These are phyloP conservation scores for Coniochaeta sp. DNA, from an alignment of 2,329 filamentous ascomycete species.

Conservation along the genomic window DNA sequence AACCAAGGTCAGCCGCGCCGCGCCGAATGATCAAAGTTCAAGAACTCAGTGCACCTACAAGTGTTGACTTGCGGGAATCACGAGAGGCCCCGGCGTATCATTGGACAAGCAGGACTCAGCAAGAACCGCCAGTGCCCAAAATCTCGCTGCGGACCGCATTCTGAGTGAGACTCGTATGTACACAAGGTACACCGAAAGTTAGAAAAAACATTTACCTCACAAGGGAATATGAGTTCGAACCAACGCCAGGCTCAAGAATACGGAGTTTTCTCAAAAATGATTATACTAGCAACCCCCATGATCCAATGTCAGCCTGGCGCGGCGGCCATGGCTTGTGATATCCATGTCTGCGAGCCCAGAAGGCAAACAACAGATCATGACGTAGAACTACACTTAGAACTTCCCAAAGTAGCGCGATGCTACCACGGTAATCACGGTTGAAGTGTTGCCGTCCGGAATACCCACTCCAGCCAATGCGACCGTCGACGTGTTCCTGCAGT, in stretches of 20 bases:
- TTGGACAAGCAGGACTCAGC: conserved; percentile 3
- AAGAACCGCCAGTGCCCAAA: not conserved
- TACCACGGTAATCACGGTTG: not conserved
- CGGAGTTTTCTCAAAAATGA: not conserved
- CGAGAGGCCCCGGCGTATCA: conserved; percentile 13
- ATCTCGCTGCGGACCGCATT: conserved; percentile 9
- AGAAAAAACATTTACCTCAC: not conserved
- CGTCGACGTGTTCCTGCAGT: not conserved
- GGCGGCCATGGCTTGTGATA: not conserved
- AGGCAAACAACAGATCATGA: not conserved
- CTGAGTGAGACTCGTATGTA: not conserved
- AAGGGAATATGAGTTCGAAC: not conserved
- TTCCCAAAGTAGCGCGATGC: not conserved
- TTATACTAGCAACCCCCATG: not conserved
- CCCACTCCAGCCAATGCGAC: not conserved
- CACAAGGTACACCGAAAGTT: not conserved
- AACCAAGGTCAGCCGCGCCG: conserved; percentile 6
- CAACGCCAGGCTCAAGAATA: not conserved
- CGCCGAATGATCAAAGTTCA: not conserved
- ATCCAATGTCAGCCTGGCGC: not conserved
- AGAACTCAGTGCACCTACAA: conserved; percentile 19
- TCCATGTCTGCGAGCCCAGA: not conserved
- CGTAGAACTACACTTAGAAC: not conserved
- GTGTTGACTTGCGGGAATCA: conserved; percentile 26
- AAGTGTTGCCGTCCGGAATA: not conserved